A percentile compares a stretch with the other conserved stretches of the same genome.
Conservation (phyloP, 2,329 filamentous ascomycete species). For the Helicocarpus griseus region DNA sequence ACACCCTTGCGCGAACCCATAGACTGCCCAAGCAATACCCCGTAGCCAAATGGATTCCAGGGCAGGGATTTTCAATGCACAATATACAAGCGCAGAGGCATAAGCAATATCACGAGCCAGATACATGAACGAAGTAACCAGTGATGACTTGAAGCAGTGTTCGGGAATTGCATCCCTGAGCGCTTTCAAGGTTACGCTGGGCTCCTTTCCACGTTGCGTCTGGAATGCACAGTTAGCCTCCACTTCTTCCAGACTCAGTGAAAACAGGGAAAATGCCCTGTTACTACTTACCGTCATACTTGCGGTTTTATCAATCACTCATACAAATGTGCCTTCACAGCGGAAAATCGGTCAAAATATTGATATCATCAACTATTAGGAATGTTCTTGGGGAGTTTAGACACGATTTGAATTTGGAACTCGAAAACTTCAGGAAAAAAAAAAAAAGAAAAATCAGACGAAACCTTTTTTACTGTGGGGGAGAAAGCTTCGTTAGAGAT, state of each 20-base stretch:
- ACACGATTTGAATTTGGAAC: background rate
- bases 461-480: background rate
- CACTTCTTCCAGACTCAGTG: background rate
- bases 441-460: background rate
- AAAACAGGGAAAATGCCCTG: background rate
- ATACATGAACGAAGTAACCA: slow-evolving; percentile 45
- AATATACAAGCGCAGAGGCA: slow-evolving; percentile 40
- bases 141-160: slow-evolving; percentile 52
- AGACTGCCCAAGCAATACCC: slow-evolving; percentile 44
- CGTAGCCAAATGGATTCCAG: slow-evolving; percentile 39
- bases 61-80: slow-evolving; percentile 45
- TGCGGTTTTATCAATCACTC: background rate
- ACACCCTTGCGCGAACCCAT: slow-evolving; percentile 56
- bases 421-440: background rate
- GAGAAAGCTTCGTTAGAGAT: background rate
- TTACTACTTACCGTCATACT: background rate
- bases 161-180: slow-evolving; percentile 45
- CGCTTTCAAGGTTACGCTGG: slow-evolving; percentile 4
- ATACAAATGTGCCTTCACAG: too few relatives aligned
- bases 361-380: background rate
- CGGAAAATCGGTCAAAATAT: background rate
- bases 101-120: slow-evolving; percentile 47
- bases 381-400: background rate
- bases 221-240: background rate
- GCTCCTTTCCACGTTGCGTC: background rate